Percentiles rank a stretch among this genome's conserved stretches.
phyloP scores from a whole-genome alignment of 2,329 filamentous ascomycete species.

The Colletotrichum trifolii region DNA sequence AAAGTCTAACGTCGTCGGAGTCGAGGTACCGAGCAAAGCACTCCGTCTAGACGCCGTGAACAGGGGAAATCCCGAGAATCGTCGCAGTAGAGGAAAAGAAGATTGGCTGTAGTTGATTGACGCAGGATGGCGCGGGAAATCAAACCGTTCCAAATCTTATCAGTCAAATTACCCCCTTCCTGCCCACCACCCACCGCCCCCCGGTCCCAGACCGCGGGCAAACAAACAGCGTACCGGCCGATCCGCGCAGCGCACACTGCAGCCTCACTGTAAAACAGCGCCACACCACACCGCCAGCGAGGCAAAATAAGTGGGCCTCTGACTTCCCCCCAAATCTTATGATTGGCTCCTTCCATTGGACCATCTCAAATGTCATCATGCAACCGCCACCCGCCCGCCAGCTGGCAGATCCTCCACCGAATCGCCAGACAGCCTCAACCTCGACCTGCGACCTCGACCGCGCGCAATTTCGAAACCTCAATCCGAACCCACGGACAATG shows the following conservation, averaged over 20 bases:
- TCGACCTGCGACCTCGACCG: not conserved
- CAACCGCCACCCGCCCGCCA: slow-evolving; percentile 1
- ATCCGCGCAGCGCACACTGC: not conserved
- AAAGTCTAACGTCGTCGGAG: no score
- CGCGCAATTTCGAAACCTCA: slow-evolving; percentile 24
- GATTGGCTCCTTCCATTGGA: no score
- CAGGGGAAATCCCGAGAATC: not conserved
- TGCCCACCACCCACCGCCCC: not conserved
- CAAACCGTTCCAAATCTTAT: slow-evolving; percentile 27
- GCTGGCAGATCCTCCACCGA: not conserved
- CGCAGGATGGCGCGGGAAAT: no score
- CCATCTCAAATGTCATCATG: no score
- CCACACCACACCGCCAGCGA: slow-evolving; percentile 26
- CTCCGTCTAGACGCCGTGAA: not conserved
- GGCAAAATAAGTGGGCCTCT: slow-evolving; percentile 5
- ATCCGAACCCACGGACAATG: slow-evolving; percentile 30
- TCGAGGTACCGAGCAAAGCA: no score
- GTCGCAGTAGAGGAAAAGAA: not conserved
- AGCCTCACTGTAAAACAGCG: slow-evolving; percentile 10
- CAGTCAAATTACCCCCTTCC: slow-evolving; percentile 21
- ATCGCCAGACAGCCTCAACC: not conserved
- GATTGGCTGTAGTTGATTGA: not conserved
- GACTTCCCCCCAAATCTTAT: no score
- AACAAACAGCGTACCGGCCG: slow-evolving; percentile 3
- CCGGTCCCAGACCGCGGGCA: slow-evolving; percentile 1